A percentile compares a stretch with the other conserved stretches of the same genome.
phyloP scores from a whole-genome alignment of 352 stramenopile genomes.

The Phytophthora hibernalis region DNA sequence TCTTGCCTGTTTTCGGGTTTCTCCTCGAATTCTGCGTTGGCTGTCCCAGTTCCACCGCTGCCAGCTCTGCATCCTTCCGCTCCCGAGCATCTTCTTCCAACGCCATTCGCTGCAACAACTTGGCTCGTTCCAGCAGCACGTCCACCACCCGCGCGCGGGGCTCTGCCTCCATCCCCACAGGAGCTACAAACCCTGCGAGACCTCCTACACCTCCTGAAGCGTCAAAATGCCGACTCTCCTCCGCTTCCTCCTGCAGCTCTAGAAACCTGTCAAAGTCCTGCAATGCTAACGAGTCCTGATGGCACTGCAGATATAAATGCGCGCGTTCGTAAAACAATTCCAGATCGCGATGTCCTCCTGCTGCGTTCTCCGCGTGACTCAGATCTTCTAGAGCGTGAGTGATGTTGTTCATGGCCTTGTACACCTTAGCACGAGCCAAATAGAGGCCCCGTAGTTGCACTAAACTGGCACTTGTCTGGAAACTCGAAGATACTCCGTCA shows the following conservation, averaged over 20 bases:
- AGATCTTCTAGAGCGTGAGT: conserved; percentile 64
- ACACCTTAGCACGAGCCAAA: conserved; percentile 62
- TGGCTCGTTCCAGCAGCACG: conserved; percentile 64
- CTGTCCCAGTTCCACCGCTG: conserved; percentile 56
- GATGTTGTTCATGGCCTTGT: conserved; percentile 63
- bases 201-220: conserved; percentile 42
- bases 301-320: conserved; percentile 55
- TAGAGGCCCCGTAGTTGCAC: conserved; percentile 56
- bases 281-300: conserved; percentile 55
- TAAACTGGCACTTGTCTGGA: conserved; percentile 28
- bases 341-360: conserved; percentile 56
- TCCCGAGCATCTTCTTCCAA: conserved; percentile 55
- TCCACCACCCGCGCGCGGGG: conserved; percentile 48
- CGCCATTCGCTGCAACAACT: conserved; percentile 61
- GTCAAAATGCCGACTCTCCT: conserved; percentile 45
- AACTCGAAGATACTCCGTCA: not conserved
- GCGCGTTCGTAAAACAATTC: conserved; percentile 72
- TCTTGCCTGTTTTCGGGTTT: conserved; percentile 12
- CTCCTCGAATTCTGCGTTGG: conserved; percentile 3
- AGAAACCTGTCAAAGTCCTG: conserved; percentile 72
- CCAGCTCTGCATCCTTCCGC: conserved; percentile 54
- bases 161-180: conserved; percentile 34
- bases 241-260: conserved; percentile 65
- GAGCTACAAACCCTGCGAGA: conserved; percentile 36
- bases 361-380: conserved; percentile 44